phyloP scores from a whole-genome alignment of 139 green algal species.

The Tetraselmis chui region DNA sequence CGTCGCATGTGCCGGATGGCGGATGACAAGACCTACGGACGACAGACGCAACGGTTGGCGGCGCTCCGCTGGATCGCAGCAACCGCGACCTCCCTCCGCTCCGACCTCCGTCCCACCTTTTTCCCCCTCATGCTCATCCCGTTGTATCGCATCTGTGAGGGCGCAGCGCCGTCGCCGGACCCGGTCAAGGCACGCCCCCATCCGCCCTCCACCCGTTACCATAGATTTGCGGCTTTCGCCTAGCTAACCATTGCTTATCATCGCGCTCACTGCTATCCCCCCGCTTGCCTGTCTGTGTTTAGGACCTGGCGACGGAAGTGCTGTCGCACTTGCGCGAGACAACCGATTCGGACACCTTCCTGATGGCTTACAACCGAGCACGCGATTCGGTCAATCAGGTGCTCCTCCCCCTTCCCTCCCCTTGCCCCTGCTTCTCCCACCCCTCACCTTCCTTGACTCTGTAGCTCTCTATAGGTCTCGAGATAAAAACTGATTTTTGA shows the following conservation, averaged over 20 bases:
- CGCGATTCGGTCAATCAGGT: conserved; percentile 49
- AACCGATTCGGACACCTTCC: conserved; percentile 58
- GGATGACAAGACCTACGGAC: conserved; percentile 41
- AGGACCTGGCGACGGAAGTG: conserved; percentile 57
- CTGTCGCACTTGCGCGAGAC: conserved; percentile 55
- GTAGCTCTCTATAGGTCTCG: no score
- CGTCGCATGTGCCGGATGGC: conserved; percentile 59
- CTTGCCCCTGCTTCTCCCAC: no score
- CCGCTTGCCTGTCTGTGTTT: conserved; percentile 22
- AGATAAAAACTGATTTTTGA: no score
- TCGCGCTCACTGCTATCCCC: neutral
- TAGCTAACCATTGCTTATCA: neutral
- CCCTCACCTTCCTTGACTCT: no score
- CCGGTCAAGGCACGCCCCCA: conserved; percentile 9
- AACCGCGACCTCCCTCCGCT: conserved; percentile 40
- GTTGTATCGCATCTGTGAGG: conserved; percentile 72
- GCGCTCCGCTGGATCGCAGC: conserved; percentile 77
- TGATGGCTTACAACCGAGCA: conserved; percentile 56
- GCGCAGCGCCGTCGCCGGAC: neutral
- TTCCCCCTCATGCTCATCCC: conserved; percentile 59
- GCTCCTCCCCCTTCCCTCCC: no score
- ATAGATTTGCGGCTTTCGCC: neutral
- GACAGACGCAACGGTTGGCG: conserved; percentile 39
- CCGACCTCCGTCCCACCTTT: conserved; percentile 37
- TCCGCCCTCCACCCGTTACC: neutral